A percentile compares a stretch with the other conserved stretches of the same genome.
phyloP scores from a whole-genome alignment of 495 filamentous ascomycete species.

The Penicillium canescens region DNA sequence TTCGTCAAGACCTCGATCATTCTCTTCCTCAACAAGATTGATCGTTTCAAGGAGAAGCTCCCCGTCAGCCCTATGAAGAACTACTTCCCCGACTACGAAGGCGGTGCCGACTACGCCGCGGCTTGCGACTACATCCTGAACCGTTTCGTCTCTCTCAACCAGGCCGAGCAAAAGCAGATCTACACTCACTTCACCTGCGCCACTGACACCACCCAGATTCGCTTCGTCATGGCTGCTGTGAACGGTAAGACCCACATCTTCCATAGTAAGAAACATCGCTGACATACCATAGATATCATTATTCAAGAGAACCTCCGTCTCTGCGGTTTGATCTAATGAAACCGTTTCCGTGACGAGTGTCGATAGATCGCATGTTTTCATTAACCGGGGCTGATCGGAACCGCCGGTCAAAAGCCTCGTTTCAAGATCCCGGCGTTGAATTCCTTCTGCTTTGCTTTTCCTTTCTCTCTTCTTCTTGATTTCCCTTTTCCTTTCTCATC shows the following conservation, averaged over 20 bases:
- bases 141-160: constrained; percentile 94
- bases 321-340: constrained; percentile 91
- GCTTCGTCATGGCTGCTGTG: constrained; percentile 99
- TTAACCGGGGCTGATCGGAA: constrained; percentile 29
- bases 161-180: constrained; percentile 98
- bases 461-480: constrained; percentile 18
- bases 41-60: constrained; percentile 99
- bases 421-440: constrained; percentile 47
- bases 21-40: constrained; percentile 99
- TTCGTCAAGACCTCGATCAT: constrained; percentile 99
- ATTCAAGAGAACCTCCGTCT: constrained; percentile 99
- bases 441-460: constrained; percentile 27
- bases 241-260: constrained; percentile 69
- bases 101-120: constrained; percentile 86
- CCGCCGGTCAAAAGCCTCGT: constrained; percentile 30
- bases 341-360: constrained; percentile 32
- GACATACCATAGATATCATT: constrained; percentile 77
- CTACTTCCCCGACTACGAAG: constrained; percentile 98
- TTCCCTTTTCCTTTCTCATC: constrained; percentile 16
- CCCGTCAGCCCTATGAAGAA: constrained; percentile 99
- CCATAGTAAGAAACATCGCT: background rate
- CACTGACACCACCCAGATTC: constrained; percentile 96
- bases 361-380: constrained; percentile 43
- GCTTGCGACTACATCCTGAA: constrained; percentile 98
- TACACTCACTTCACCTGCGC: constrained; percentile 99